These are phyloP conservation scores for Jaapia argillacea DNA, from an alignment of 768 basidiomycete genomes.

Conservation along the genomic window DNA sequence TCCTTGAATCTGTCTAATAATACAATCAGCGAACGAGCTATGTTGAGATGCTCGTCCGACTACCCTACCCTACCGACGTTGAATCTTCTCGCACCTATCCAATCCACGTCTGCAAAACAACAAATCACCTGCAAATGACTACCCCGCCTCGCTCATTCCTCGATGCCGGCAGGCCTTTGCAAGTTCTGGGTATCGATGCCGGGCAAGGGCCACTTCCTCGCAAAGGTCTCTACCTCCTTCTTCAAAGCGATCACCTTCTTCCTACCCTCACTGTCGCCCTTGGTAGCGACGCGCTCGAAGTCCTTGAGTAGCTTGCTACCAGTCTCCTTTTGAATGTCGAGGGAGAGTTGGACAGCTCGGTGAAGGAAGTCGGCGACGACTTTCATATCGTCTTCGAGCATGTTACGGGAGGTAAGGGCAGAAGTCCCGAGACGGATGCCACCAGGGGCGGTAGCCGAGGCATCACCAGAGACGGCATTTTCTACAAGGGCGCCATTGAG, in stretches of 20 bases:
- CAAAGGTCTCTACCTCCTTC: constrained; percentile 75
- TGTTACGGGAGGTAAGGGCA: constrained; percentile 89
- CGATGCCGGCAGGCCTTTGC: constrained; percentile 49
- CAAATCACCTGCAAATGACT: background rate
- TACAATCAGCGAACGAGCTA: too few relatives aligned
- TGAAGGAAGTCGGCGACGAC: constrained; percentile 86
- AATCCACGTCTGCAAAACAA: background rate
- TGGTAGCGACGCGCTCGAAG: constrained; percentile 77
- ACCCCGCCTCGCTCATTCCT: constrained; percentile 33
- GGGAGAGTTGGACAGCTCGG: constrained; percentile 86
- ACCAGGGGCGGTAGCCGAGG: constrained; percentile 90
- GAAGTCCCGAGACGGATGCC: constrained; percentile 95
- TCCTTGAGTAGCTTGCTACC: constrained; percentile 93
- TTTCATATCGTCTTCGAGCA: constrained; percentile 83
- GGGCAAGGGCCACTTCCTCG: constrained; percentile 85
- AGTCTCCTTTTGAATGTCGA: constrained; percentile 88
- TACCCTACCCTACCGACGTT: constrained; percentile 31
- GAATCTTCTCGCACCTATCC: constrained; percentile 31
- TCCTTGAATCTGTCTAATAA: too few relatives aligned
- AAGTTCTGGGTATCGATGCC: constrained; percentile 53
- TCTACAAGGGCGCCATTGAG: constrained; percentile 30
- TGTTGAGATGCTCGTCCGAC: too few relatives aligned
- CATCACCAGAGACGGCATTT: constrained; percentile 96
- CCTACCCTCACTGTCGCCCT: constrained; percentile 54
- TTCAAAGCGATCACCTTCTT: constrained; percentile 64